A percentile compares a stretch with the other conserved stretches of the same genome.
Conservation (phyloP, 2,329 filamentous ascomycete species). For the Scedosporium boydii region DNA sequence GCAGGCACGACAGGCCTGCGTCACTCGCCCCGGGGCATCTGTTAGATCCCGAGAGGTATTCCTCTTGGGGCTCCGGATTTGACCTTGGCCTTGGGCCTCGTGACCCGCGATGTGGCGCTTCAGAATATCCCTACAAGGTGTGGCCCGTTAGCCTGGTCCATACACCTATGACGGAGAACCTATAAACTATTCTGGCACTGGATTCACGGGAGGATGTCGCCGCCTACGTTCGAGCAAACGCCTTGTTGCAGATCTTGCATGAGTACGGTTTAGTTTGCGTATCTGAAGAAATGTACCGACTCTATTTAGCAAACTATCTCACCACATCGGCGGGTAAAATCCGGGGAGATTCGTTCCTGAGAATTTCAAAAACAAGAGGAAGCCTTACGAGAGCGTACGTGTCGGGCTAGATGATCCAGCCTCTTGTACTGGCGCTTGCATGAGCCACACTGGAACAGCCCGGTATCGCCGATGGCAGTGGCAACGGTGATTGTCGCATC, state of each 20-base stretch:
- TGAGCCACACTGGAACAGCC: slow-evolving; percentile 17
- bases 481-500: background rate
- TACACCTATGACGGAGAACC: too few species aligned
- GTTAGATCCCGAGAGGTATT: background rate
- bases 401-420: slow-evolving; percentile 43
- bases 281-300: slow-evolving; percentile 15
- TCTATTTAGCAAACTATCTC: background rate
- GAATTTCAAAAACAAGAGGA: background rate
- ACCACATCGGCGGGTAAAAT: background rate
- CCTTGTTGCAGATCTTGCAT: slow-evolving; percentile 41
- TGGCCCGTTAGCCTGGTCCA: background rate
- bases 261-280: slow-evolving; percentile 41
- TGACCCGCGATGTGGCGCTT: slow-evolving; percentile 44
- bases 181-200: too few species aligned
- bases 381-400: slow-evolving; percentile 31
- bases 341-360: background rate
- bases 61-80: slow-evolving; percentile 28
- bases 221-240: slow-evolving; percentile 37
- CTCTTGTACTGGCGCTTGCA: slow-evolving; percentile 42
- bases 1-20: slow-evolving; percentile 42
- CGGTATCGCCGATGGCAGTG: background rate
- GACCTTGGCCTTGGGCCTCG: slow-evolving; percentile 25
- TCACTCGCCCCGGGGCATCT: slow-evolving; percentile 29
- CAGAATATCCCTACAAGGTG: slow-evolving; percentile 29
- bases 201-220: background rate